These are phyloP conservation scores for Neofusicoccum cordaticola DNA, from an alignment of 2,329 filamentous ascomycete species.

Conservation along the genomic window DNA sequence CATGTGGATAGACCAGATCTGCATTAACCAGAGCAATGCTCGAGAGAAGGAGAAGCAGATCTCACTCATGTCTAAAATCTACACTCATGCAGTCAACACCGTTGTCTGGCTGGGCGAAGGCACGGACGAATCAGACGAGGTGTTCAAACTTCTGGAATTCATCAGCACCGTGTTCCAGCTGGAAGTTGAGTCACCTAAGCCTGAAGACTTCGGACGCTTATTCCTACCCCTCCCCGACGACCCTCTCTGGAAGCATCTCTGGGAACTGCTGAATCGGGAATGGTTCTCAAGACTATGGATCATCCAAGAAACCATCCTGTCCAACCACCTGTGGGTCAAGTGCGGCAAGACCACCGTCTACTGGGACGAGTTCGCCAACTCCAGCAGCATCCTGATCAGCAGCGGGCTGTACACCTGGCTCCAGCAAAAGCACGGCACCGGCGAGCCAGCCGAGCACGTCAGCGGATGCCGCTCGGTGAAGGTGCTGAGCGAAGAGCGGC, in stretches of 20 bases:
- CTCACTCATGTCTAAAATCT: constrained; percentile 27
- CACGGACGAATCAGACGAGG: constrained; percentile 19
- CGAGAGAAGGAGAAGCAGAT: constrained; percentile 28
- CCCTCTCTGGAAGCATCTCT: constrained; percentile 23
- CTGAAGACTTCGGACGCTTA: constrained; percentile 23
- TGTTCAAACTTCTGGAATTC: constrained; percentile 23
- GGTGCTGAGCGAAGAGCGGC: constrained; percentile 21
- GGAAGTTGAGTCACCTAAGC: constrained; percentile 20
- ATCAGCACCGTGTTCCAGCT: constrained; percentile 19
- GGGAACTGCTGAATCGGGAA: constrained; percentile 21
- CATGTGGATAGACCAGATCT: constrained; percentile 28
- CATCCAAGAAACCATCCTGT: constrained; percentile 27
- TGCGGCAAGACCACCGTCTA: constrained; percentile 22
- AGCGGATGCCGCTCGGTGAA: constrained; percentile 4
- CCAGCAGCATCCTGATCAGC: constrained; percentile 20
- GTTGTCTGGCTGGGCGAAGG: constrained; percentile 29
- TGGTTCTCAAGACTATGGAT: constrained; percentile 29
- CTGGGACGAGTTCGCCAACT: constrained; percentile 26
- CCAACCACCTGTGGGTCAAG: constrained; percentile 22
- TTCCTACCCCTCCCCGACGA: constrained; percentile 20
- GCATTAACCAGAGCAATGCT: constrained; percentile 24
- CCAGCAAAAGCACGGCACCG: constrained; percentile 2
- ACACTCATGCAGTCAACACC: constrained; percentile 27
- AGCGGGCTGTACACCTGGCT: constrained; percentile 22
- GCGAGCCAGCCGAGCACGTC: not conserved